Evolutionary conservation across 179 eudicot species (phyloP).

Genomic region (Beta corolliflora): DNA sequence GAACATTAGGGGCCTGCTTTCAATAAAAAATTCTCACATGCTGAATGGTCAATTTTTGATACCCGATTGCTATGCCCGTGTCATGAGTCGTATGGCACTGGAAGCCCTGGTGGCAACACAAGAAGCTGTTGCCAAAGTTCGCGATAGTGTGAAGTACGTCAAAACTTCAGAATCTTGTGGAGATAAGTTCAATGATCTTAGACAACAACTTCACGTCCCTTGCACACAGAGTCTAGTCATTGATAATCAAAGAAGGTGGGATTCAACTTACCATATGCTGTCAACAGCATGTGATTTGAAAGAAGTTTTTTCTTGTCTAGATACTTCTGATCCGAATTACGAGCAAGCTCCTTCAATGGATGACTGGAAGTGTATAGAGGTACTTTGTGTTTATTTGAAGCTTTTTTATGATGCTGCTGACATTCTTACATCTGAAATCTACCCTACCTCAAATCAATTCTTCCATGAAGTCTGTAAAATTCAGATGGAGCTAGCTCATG

Average conservation of each 20-base stretch:
- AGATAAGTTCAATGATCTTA: conserved; percentile 34
- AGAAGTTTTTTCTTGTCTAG: conserved; percentile 50
- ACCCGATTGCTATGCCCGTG: conserved; percentile 48
- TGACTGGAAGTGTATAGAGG: conserved; percentile 43
- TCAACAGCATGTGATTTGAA: conserved; percentile 48
- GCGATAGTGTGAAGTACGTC: conserved; percentile 49
- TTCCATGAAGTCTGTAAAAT: conserved; percentile 44
- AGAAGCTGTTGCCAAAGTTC: conserved; percentile 40
- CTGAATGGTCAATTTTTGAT: conserved; percentile 42
- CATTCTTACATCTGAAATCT: conserved; percentile 29
- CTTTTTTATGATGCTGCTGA: conserved; percentile 39
- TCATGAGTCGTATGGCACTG: conserved; percentile 38
- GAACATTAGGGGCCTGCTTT: conserved; percentile 46
- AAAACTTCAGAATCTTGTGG: conserved; percentile 36
- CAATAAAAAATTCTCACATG: conserved; percentile 35
- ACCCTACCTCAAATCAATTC: conserved; percentile 38
- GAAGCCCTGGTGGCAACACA: conserved; percentile 33
- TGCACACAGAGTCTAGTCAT: conserved; percentile 38
- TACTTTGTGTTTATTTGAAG: conserved; percentile 45
- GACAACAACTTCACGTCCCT: conserved; percentile 44
- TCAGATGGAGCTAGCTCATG: conserved; percentile 34
- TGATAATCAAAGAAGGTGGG: conserved; percentile 45
- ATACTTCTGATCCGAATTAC: conserved; percentile 38
- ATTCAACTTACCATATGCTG: conserved; percentile 53
- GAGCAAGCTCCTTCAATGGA: conserved; percentile 35